Evolutionary conservation across 1,139 yeast genomes (phyloP).

Genomic region (Nakaseomyces sp.): DNA sequence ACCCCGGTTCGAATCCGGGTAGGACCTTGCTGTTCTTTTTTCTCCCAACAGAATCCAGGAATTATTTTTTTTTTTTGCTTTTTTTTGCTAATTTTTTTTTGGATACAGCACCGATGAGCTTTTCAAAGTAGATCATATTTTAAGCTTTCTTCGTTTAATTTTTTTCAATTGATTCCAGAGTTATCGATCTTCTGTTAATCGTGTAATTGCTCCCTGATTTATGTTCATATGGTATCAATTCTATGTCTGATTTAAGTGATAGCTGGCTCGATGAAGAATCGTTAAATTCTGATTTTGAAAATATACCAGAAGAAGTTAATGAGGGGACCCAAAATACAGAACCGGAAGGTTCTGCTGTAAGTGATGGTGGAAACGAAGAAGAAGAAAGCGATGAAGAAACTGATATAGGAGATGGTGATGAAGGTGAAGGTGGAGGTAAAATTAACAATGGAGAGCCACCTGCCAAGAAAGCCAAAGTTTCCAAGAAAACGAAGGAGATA

Average conservation of each 20-base stretch:
- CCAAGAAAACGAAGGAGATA: conserved; percentile 10
- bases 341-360: neutral
- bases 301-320: neutral
- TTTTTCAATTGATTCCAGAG: too few relatives aligned
- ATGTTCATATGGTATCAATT: neutral
- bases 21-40: too few relatives aligned
- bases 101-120: too few relatives aligned
- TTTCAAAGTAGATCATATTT: too few relatives aligned
- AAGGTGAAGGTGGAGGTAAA: neutral
- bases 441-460: too few relatives aligned
- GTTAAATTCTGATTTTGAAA: neutral
- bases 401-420: neutral
- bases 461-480: neutral
- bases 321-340: neutral
- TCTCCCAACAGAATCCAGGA: too few relatives aligned
- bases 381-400: neutral
- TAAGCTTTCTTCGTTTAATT: neutral
- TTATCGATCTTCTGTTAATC: neutral
- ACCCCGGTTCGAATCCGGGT: conserved; percentile 90
- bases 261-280: neutral
- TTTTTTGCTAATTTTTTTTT: too few relatives aligned
- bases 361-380: neutral
- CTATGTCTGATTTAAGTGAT: conserved; percentile 5
- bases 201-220: neutral
- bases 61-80: too few relatives aligned